A percentile compares a stretch with the other conserved stretches of the same genome.
Conservation (phyloP, 2,329 filamentous ascomycete genomes). For the Gaeumannomyces sp. region DNA sequence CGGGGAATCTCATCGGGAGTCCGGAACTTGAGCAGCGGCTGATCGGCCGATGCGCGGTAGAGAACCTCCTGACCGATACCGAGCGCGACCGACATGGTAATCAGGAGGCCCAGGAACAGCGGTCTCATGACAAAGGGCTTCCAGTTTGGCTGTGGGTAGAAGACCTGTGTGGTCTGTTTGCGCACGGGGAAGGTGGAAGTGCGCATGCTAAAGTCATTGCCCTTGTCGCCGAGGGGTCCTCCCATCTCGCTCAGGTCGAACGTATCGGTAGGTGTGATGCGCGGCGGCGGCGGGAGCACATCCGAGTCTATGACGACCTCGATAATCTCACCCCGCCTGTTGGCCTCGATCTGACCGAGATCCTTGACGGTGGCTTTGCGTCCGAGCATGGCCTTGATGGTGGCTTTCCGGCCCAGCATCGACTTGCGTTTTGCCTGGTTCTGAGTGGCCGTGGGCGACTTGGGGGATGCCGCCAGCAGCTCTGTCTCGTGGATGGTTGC, state of each 20-base stretch:
- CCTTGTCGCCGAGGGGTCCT: conserved; percentile 30
- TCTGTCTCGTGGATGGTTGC: conserved; percentile 42
- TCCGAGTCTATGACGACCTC: conserved; percentile 46
- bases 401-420: conserved; percentile 5
- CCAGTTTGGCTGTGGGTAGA: conserved; percentile 61
- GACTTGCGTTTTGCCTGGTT: conserved; percentile 3
- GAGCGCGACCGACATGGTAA: conserved; percentile 47
- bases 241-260: conserved; percentile 48
- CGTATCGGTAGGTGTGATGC: not conserved
- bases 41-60: conserved; percentile 40
- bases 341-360: conserved; percentile 52
- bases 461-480: conserved; percentile 34
- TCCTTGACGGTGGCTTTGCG: conserved; percentile 37
- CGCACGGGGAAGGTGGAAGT: conserved; percentile 30
- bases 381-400: conserved; percentile 15
- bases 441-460: conserved; percentile 12
- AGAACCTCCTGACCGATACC: conserved; percentile 48
- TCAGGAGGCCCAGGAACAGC: conserved; percentile 50
- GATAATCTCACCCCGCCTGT: conserved; percentile 52
- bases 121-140: conserved; percentile 60
- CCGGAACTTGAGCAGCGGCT: conserved; percentile 43
- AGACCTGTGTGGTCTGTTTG: conserved; percentile 39
- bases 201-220: conserved; percentile 20
- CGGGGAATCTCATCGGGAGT: conserved; percentile 43
- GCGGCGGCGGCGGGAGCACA: not conserved